phyloP scores from a whole-genome alignment of 1,139 yeast species.

The Yamadazyma pseudoaaseri region DNA sequence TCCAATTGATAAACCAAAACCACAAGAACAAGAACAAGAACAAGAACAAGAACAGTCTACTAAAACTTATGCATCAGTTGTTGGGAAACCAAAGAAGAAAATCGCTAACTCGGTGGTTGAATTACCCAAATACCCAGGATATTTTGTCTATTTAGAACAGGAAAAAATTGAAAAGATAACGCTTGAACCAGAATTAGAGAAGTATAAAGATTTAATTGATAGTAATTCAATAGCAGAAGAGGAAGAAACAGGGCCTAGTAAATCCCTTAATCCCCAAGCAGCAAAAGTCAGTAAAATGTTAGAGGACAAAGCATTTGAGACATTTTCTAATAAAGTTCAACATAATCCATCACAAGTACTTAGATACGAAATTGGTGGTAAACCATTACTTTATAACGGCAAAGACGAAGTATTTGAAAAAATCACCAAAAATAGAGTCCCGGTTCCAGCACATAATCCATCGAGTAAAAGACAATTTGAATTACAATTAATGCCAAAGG shows the following conservation, averaged over 20 bases:
- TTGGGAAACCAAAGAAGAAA: slow-evolving; percentile 15
- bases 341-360: slow-evolving; percentile 86
- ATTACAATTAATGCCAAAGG: slow-evolving; percentile 90
- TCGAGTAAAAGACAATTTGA: slow-evolving; percentile 69
- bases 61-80: slow-evolving; percentile 27
- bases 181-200: slow-evolving; percentile 42
- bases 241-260: slow-evolving; percentile 18
- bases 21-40: slow-evolving; percentile 5
- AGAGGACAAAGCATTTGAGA: slow-evolving; percentile 77
- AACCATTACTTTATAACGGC: slow-evolving; percentile 71
- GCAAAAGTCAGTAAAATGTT: slow-evolving; percentile 50
- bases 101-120: slow-evolving; percentile 6
- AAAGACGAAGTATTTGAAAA: slow-evolving; percentile 52
- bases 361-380: slow-evolving; percentile 75
- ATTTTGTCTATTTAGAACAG: slow-evolving; percentile 64
- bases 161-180: slow-evolving; percentile 50
- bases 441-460: slow-evolving; percentile 61
- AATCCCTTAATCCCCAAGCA: slow-evolving; percentile 31
- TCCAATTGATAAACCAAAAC: slow-evolving; percentile 9
- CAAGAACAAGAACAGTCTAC: slow-evolving; percentile 4
- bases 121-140: slow-evolving; percentile 58
- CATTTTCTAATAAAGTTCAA: slow-evolving; percentile 69
- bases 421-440: slow-evolving; percentile 36
- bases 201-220: slow-evolving; percentile 50
- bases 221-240: slow-evolving; percentile 30